Evolutionary conservation across 257 asterid species (phyloP).

Genomic region (Solanum pennellii): DNA sequence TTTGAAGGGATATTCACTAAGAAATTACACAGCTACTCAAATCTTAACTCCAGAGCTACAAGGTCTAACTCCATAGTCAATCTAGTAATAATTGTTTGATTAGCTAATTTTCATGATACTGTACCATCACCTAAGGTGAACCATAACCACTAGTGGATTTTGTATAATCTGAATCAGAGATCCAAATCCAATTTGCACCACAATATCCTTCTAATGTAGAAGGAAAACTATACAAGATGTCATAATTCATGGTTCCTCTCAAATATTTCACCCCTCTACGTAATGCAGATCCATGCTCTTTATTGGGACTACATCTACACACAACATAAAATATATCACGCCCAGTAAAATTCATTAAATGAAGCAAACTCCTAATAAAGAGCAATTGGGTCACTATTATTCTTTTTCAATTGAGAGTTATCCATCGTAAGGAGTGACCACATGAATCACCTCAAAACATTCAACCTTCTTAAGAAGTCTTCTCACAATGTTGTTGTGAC

Average conservation of each 20-base stretch:
- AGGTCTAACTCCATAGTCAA: background rate
- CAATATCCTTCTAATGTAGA: background rate
- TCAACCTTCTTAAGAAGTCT: background rate
- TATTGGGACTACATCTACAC: background rate
- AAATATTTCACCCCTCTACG: background rate
- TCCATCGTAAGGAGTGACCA: background rate
- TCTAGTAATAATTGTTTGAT: background rate
- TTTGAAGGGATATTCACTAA: background rate
- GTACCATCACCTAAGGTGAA: background rate
- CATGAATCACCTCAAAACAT: background rate
- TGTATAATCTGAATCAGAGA: background rate
- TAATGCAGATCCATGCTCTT: background rate
- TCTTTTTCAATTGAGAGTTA: background rate
- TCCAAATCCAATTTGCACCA: background rate
- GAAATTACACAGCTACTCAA: background rate
- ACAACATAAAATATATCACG: background rate
- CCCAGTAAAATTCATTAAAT: background rate
- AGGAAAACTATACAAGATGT: background rate
- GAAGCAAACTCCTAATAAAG: background rate
- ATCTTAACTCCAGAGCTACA: background rate
- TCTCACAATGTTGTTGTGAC: background rate
- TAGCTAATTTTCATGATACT: background rate
- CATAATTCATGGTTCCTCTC: background rate
- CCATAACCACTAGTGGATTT: background rate
- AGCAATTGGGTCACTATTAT: background rate